These are phyloP conservation scores for Melanomma pulvis-pyrius DNA, from an alignment of 495 filamentous ascomycete genomes.

Conservation along the genomic window DNA sequence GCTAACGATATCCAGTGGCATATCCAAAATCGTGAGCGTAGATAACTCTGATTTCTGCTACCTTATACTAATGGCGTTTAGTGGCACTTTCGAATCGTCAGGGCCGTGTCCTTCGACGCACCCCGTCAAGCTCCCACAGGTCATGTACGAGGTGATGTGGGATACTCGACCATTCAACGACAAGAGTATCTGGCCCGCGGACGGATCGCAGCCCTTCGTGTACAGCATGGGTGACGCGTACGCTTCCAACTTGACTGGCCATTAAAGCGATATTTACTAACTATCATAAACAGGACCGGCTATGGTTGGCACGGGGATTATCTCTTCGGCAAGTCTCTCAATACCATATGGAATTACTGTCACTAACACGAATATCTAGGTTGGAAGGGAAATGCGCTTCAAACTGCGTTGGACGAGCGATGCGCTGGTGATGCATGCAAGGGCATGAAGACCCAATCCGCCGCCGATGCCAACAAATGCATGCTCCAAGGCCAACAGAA, in stretches of 20 bases:
- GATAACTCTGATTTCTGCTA: background rate
- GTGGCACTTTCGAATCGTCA: conserved; percentile 7
- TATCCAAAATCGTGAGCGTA: conserved; percentile 17
- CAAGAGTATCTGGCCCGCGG: conserved; percentile 17
- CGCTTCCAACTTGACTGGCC: conserved; percentile 18
- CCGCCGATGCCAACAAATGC: conserved; percentile 46
- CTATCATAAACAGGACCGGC: conserved; percentile 39
- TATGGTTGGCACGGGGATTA: conserved; percentile 53
- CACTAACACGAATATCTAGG: conserved; percentile 25
- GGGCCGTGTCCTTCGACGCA: conserved; percentile 17
- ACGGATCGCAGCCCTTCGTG: conserved; percentile 15
- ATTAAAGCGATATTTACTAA: background rate
- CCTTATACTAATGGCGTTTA: background rate
- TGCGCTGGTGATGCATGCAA: conserved; percentile 49
- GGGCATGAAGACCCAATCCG: conserved; percentile 44
- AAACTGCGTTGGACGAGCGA: conserved; percentile 50
- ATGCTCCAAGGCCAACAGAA: conserved; percentile 34
- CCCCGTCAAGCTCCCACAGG: conserved; percentile 19
- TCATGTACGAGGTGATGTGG: conserved; percentile 20
- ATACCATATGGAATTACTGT: background rate
- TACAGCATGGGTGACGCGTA: conserved; percentile 40
- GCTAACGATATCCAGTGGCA: conserved; percentile 1
- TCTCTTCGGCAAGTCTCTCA: conserved; percentile 40
- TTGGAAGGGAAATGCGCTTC: conserved; percentile 51
- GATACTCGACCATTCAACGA: conserved; percentile 18